Percentiles rank a stretch among this genome's conserved stretches.
phyloP scores from a whole-genome alignment of 2,329 filamentous ascomycete species.

The Fusarium redolens region DNA sequence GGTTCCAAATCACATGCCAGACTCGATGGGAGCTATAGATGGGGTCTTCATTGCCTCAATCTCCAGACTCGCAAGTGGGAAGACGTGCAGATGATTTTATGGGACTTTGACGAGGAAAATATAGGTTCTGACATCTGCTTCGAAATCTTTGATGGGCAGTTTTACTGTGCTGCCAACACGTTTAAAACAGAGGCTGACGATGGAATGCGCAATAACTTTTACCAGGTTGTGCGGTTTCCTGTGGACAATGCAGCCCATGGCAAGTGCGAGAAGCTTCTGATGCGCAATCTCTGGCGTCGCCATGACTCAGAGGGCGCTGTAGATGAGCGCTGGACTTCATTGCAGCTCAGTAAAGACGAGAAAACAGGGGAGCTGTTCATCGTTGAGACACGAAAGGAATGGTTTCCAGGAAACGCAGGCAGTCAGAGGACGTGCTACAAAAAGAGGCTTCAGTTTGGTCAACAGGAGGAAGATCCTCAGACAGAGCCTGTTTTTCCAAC shows the following conservation, averaged over 20 bases:
- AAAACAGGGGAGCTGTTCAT: too few species aligned
- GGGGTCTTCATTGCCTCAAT: constrained; percentile 68
- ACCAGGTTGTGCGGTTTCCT: constrained; percentile 73
- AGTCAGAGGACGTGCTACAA: too few species aligned
- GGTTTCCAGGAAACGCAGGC: too few species aligned
- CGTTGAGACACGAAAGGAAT: too few species aligned
- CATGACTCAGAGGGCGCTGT: too few species aligned
- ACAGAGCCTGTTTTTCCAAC: too few species aligned
- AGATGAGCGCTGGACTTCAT: too few species aligned
- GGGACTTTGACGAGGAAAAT: constrained; percentile 71
- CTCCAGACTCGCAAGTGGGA: constrained; percentile 55
- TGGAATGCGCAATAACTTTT: constrained; percentile 75
- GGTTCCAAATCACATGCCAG: constrained; percentile 70
- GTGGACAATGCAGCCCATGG: constrained; percentile 57
- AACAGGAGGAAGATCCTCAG: too few species aligned
- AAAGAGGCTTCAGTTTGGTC: too few species aligned
- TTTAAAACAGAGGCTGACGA: constrained; percentile 71
- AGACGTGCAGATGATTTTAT: constrained; percentile 61
- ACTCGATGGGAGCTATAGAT: constrained; percentile 67
- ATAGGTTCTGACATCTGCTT: constrained; percentile 76
- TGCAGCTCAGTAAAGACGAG: too few species aligned
- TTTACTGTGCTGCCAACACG: constrained; percentile 77
- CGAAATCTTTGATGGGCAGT: constrained; percentile 72
- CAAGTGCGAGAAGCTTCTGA: constrained; percentile 36
- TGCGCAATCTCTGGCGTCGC: too few species aligned